Base-by-base conservation (phyloP, 2,329 filamentous ascomycete species). In the Rutstroemia sp. region DNA sequence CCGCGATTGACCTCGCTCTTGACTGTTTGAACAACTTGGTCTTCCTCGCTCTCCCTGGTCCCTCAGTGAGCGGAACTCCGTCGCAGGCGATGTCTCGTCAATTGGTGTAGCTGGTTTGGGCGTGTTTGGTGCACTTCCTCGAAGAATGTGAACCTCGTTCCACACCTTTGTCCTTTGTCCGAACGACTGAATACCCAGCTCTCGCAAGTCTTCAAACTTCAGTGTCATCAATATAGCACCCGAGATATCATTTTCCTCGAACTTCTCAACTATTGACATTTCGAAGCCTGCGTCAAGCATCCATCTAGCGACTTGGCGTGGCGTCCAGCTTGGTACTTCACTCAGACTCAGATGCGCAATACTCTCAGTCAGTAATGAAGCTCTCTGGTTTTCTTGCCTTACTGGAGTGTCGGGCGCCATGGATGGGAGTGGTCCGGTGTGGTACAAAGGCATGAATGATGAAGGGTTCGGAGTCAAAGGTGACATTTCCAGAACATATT, bases 241-340 rank as follows among this genome's bases (percentile, higher is more conserved):
- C 25, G 87, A 90, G 70, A 99, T 96, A 68, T 99, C 92, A 70
- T 99, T 95, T 65, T 87, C 82, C 60, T 92, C 80, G 67, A 99
- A 96, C 64, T 87, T 89, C 66, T 95, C 86, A 10, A 94, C 86
- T 51, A 92, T 79, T 6, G 79, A 75, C 51, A 83, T 75, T 69
- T 96, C 92, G 68, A 95, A 84, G 64, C 89, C 90, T 46, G 85
- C 82, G 69, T 89, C 83, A 67, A 86, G 81, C 90, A 96, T 94
- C 82, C 89, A 94, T 67, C 88, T 84, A 55, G 88, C 87, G 45
- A 94, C 88, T 73, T 90, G 86, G 67, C 84, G 80, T 3, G 88
- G 85, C 14, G 82, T 80, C 89, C 88, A 94, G 46, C 75, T 74
- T 16, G 79, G 76, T 58, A 92, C 78, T 50, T 79, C 76, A 23